A percentile compares a stretch with the other conserved stretches of the same genome.
Conservation (phyloP, 257 asterid species). For the Fraxinus pennsylvanica region DNA sequence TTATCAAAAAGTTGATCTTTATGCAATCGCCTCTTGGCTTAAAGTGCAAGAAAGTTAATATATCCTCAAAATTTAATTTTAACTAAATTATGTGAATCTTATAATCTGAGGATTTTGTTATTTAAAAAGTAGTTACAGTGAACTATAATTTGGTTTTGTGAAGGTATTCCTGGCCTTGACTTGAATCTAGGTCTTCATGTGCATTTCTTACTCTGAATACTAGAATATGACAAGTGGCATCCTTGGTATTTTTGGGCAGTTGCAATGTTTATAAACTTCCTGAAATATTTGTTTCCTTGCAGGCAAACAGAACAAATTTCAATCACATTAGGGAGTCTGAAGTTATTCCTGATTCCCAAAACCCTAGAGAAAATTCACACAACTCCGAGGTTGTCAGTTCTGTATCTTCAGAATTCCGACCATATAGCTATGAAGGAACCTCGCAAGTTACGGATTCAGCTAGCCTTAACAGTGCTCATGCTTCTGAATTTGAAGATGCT, state of each 20-base stretch:
- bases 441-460: constrained; percentile 72
- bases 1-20: constrained; percentile 14
- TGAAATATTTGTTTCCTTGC: constrained; percentile 33
- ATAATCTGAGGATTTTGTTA: constrained; percentile 9
- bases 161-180: neutral
- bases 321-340: constrained; percentile 57
- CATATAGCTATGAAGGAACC: constrained; percentile 60
- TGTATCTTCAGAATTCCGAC: constrained; percentile 54
- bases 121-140: constrained; percentile 5
- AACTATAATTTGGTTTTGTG: constrained; percentile 22
- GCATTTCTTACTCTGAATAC: neutral
- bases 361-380: constrained; percentile 43
- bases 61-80: constrained; percentile 17
- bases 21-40: constrained; percentile 15
- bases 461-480: constrained; percentile 63
- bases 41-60: constrained; percentile 15
- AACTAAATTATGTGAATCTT: constrained; percentile 3
- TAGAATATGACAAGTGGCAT: constrained; percentile 3
- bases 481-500: constrained; percentile 87
- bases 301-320: constrained; percentile 73
- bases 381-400: constrained; percentile 59
- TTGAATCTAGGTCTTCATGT: neutral
- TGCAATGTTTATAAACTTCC: constrained; percentile 15
- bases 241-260: constrained; percentile 4
- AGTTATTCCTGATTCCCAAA: constrained; percentile 46